Base-by-base conservation (phyloP, 352 stramenopile genomes). In the Lagenidium giganteum region DNA sequence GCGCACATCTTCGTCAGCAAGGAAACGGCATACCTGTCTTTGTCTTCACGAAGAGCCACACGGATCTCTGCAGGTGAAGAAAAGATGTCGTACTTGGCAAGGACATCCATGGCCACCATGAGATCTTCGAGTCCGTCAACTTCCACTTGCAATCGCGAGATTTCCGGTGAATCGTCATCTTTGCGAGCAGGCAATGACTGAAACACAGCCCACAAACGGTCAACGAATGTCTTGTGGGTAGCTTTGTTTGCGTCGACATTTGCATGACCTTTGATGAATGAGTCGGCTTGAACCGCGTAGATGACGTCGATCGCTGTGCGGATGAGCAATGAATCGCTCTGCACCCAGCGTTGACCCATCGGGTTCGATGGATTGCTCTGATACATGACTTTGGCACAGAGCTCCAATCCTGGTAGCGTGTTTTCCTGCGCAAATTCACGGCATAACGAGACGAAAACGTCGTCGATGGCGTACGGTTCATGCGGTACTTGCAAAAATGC, bases 41-140 rank as follows among this genome's bases (percentile, higher is more conserved):
- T 28, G 2, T 16, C n/a, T 14, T 29, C n/a, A n/a, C n/a, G 3
- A 2, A 69, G 9, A 29, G 29, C 34, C 4, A 47, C 47, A 6
- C 53, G 57, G 1, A 77, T 30, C 22, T 60, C 51, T 12, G 40
- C 39, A 8, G 57, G 64, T 5, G 43, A 76, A n/a, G 47, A 64
- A 3, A 68, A 24, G 12, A 85, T 63, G 3, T 37, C 47, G 28
- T 90, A 90, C 24, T 78, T 79, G 13, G 55, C 67, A 1, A 90
- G 49, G 1, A 86, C 61, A 27, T 90, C 77, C 65, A 86, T 81
- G 2, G 70, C 57, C 13, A 90, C 54, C 50, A 90, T 66, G 4
- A 90, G 31, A 43, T 87, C 77, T 48, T 90, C 77, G 51, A 86
- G 63, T 32, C 79, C 74, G 31, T 90, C 77, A 12, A 87, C 71